Evolutionary conservation across 2,329 filamentous ascomycete genomes (phyloP).

Genomic region (Pleomassaria siparia): DNA sequence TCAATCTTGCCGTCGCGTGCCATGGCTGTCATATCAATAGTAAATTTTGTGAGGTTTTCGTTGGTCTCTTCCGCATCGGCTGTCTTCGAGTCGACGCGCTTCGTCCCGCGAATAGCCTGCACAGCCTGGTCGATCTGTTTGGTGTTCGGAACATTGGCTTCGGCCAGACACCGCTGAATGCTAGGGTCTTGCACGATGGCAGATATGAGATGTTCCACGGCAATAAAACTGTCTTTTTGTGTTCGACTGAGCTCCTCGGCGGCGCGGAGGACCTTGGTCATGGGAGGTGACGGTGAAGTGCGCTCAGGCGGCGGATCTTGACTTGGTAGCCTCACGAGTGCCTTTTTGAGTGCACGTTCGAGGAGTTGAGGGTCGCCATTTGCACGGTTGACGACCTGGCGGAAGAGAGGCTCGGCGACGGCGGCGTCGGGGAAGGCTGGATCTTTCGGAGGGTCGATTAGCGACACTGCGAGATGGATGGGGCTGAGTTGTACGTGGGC

Average conservation of each 20-base stretch:
- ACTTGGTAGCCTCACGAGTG: constrained; percentile 83
- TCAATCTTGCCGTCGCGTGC: constrained; percentile 97
- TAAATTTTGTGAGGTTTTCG: constrained; percentile 97
- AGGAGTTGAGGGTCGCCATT: constrained; percentile 90
- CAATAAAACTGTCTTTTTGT: constrained; percentile 95
- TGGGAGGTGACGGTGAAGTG: constrained; percentile 77
- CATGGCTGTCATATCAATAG: constrained; percentile 96
- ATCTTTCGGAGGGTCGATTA: constrained; percentile 74
- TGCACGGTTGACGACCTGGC: constrained; percentile 90
- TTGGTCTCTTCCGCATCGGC: constrained; percentile 91
- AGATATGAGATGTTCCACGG: constrained; percentile 90
- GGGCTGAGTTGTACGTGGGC: constrained; percentile 88
- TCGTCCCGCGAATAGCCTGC: constrained; percentile 86
- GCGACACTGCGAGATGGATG: constrained; percentile 81
- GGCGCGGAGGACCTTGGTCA: constrained; percentile 78
- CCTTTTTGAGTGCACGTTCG: constrained; percentile 88
- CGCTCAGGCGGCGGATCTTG: constrained; percentile 94
- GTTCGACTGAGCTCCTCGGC: constrained; percentile 91
- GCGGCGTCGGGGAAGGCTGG: constrained; percentile 67
- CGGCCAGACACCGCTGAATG: constrained; percentile 73
- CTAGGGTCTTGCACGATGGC: constrained; percentile 76
- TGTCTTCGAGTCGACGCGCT: constrained; percentile 91
- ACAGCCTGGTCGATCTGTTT: constrained; percentile 92
- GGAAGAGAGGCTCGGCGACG: constrained; percentile 74
- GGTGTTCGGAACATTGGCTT: constrained; percentile 86